These are phyloP conservation scores for Daldinia loculata DNA, from an alignment of 495 filamentous ascomycete genomes.

Conservation along the genomic window DNA sequence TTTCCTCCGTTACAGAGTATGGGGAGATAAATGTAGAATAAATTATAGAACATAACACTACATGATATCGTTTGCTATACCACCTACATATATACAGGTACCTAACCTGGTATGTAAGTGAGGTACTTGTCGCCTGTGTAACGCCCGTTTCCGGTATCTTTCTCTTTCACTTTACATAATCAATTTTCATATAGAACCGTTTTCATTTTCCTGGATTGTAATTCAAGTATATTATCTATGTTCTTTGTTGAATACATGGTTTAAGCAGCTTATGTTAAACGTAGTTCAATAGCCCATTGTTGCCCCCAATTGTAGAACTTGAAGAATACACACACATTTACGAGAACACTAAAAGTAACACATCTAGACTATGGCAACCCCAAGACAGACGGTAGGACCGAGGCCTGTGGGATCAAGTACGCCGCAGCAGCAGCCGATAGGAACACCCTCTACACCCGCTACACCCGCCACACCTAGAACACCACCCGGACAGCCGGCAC, in stretches of 20 bases:
- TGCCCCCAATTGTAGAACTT: neutral
- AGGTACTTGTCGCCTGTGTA: neutral
- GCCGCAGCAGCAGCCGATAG: neutral
- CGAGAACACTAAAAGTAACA: neutral
- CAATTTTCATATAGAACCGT: neutral
- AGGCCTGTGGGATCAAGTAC: neutral
- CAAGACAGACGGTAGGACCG: neutral
- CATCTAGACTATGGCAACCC: neutral
- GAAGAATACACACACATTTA: neutral
- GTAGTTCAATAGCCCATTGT: neutral
- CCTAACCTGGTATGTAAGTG: no score
- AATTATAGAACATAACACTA: no score
- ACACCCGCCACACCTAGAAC: neutral
- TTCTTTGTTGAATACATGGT: neutral
- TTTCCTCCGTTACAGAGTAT: no score
- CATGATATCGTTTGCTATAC: no score
- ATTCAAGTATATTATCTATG: neutral
- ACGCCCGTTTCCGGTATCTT: neutral
- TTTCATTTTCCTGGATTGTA: neutral
- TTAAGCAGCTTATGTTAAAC: neutral
- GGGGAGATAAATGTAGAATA: no score
- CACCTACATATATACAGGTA: no score
- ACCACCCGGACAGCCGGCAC: neutral
- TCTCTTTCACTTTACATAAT: neutral
- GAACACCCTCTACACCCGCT: neutral